phyloP scores from a whole-genome alignment of 139 green algal genomes.

The Edaphochlamys debaryana region DNA sequence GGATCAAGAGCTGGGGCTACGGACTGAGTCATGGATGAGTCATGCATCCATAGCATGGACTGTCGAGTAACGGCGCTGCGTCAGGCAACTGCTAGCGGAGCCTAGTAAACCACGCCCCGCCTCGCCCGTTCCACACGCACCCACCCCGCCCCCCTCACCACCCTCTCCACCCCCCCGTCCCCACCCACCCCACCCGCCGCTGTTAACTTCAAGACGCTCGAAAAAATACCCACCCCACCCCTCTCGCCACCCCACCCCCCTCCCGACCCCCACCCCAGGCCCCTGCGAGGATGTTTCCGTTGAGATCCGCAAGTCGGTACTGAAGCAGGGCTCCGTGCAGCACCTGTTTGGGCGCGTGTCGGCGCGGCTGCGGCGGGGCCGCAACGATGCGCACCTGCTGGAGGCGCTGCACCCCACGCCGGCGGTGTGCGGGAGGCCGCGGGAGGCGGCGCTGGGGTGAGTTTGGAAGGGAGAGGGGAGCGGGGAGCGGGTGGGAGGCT shows the following conservation, averaged over 20 bases:
- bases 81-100: no score
- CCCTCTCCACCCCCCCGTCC: background rate
- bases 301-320: constrained; percentile 89
- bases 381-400: constrained; percentile 80
- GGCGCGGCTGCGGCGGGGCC: constrained; percentile 69
- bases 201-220: no score
- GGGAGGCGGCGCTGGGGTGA: constrained; percentile 53
- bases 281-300: constrained; percentile 69
- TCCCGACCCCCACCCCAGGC: background rate
- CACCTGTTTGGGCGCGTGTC: constrained; percentile 94
- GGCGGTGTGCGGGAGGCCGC: constrained; percentile 89
- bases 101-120: no score
- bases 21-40: no score
- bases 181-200: no score
- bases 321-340: constrained; percentile 91
- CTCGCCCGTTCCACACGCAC: no score
- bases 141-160: background rate
- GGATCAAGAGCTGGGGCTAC: no score
- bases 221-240: no score
- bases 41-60: no score
- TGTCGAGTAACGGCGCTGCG: no score
- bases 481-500: no score
- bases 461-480: background rate
- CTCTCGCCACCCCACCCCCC: no score
- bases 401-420: constrained; percentile 89